These are phyloP conservation scores for Coemansia sp. DNA, from an alignment of 192 early-diverging fungal species.

Conservation along the genomic window DNA sequence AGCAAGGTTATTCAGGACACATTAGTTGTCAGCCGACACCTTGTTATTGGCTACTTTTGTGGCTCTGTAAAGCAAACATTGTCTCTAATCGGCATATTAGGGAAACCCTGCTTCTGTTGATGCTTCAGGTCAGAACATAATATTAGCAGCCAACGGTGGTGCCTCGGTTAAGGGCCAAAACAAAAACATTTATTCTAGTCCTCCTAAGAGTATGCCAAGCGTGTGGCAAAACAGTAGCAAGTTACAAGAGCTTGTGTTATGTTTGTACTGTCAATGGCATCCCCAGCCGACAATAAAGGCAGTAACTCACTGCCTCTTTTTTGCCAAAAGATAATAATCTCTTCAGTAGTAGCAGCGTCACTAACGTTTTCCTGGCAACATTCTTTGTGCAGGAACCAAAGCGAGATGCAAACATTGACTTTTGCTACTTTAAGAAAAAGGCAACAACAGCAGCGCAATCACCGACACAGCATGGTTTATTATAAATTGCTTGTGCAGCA, in stretches of 20 bases:
- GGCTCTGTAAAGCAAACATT: not conserved
- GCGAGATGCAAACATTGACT: not conserved
- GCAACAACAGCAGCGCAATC: not conserved
- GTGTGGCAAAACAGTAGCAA: not conserved
- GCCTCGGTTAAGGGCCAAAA: not conserved
- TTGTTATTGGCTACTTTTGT: not conserved
- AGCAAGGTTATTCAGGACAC: too few species aligned
- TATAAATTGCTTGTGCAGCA: not conserved
- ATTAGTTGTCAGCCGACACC: too few species aligned
- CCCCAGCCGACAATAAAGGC: not conserved
- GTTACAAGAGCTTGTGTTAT: not conserved
- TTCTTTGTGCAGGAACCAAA: not conserved
- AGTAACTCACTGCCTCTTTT: not conserved
- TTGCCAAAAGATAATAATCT: not conserved
- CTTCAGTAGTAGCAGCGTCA: not conserved
- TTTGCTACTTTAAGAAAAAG: not conserved
- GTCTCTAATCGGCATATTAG: not conserved
- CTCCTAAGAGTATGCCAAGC: not conserved
- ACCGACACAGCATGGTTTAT: not conserved
- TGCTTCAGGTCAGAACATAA: not conserved
- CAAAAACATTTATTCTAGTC: not conserved
- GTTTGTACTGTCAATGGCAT: slow-evolving; percentile 3
- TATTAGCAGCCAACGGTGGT: not conserved
- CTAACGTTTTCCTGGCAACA: slow-evolving; percentile 1
- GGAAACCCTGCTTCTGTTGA: not conserved